These are phyloP conservation scores for Globisporangium uncinulatum DNA, from an alignment of 352 stramenopile species.

Conservation along the genomic window DNA sequence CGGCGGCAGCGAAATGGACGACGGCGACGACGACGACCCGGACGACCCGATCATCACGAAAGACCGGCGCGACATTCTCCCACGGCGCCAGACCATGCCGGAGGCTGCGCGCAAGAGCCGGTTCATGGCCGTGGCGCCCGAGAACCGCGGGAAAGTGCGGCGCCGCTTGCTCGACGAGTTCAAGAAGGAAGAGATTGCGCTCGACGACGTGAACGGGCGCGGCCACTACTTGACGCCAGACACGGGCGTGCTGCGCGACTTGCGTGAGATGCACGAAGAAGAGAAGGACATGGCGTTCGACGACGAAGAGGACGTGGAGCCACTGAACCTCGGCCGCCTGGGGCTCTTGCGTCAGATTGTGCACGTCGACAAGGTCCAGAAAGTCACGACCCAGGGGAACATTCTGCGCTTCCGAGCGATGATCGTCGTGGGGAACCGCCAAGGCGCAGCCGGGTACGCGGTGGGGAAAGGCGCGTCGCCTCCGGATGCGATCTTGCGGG, in stretches of 20 bases:
- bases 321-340: conserved; percentile 63
- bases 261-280: conserved; percentile 67
- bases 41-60: conserved; percentile 70
- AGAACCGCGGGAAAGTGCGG: conserved; percentile 74
- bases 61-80: conserved; percentile 43
- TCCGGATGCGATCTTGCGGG: conserved; percentile 85
- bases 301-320: conserved; percentile 49
- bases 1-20: conserved; percentile 33
- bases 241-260: conserved; percentile 47
- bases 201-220: conserved; percentile 44
- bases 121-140: conserved; percentile 63
- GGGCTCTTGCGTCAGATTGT: conserved; percentile 76
- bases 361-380: conserved; percentile 81
- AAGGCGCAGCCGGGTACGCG: conserved; percentile 91
- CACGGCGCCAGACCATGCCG: conserved; percentile 67
- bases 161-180: conserved; percentile 76
- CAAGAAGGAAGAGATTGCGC: conserved; percentile 61
- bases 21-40: conserved; percentile 63
- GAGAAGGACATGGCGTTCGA: conserved; percentile 66
- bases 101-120: conserved; percentile 70
- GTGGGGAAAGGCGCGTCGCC: conserved; percentile 89
- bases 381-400: conserved; percentile 88
- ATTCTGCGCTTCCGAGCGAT: conserved; percentile 92
- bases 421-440: conserved; percentile 91
- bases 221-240: conserved; percentile 52